Evolutionary conservation across 2,329 filamentous ascomycete genomes (phyloP), one percentile per base, ranked within the genome.

Genomic region (Aspergillus pseudoterreus): DNA sequence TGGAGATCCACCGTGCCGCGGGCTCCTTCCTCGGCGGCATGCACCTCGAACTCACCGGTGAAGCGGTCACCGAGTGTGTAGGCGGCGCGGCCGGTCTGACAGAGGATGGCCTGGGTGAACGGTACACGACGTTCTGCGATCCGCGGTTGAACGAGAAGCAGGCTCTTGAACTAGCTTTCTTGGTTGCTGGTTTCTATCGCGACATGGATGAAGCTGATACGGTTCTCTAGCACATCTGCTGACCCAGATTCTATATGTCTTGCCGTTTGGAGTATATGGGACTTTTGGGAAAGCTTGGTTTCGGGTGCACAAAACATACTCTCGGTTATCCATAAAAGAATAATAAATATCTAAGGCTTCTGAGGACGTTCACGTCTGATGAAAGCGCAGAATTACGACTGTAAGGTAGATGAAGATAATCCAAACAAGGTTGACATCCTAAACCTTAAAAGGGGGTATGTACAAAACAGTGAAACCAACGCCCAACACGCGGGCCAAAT

Each of bases 71-170:
- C 0, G 94, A 99, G 75, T 99, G 94, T 64, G 82, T 95, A 0
- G 91, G 94, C 51, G 94, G 94, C 17, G 92, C 90, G 57, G 90
- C 90, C 66, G 89, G 87, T 0, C 75, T 97, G 53, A 88, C 82
- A 33, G 94, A 97, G 71, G 88, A 94, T 56, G 92, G 96, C 65
- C 70, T 99, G 63, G 87, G 87, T 2, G 82, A 90, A 58, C 92
- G 96, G 64, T 99, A 99, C 73, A 95, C 91, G 4, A 95, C 88
- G 35, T 97, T 92, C 77, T 99, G 94, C 70, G 94, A 99, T 70
- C 94, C 94, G 4, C 77, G 94, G 21, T 75, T 99, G 60, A 99
- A 99, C 67, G 94, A 97, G 80, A 96, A 97, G 76, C 94, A 99
- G 77, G 92, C 94, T 1, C 79, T 99, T 12, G 94, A 99, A 76